phyloP scores from a whole-genome alignment of 208 protist genomes.

The Wallacemonas rigidus region DNA sequence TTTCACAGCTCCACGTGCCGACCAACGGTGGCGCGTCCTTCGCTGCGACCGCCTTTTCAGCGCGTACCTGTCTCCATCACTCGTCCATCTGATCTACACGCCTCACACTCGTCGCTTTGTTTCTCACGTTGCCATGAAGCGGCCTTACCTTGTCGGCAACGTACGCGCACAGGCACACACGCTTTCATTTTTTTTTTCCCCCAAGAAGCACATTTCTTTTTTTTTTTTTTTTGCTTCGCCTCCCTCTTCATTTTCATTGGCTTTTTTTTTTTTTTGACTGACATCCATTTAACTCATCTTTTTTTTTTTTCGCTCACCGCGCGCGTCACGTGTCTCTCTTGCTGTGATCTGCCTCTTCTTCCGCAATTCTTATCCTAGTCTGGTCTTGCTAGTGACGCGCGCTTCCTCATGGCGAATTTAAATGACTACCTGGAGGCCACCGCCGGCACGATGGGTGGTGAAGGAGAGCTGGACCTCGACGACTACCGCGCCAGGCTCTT shows the following conservation, averaged over 20 bases:
- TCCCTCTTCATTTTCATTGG: constrained; percentile 5
- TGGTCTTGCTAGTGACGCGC: neutral
- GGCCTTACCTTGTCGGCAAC: no score
- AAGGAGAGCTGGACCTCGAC: constrained; percentile 24
- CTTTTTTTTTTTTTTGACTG: neutral
- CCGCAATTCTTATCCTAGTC: constrained; percentile 8
- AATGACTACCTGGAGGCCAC: constrained; percentile 54
- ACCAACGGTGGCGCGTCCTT: no score
- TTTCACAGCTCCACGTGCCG: no score
- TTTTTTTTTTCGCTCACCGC: neutral
- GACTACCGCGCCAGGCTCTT: constrained; percentile 17
- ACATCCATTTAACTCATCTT: neutral
- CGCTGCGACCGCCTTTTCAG: no score
- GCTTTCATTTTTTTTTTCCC: no score
- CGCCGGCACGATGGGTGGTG: constrained; percentile 17
- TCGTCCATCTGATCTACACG: no score
- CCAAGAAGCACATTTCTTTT: constrained; percentile 5
- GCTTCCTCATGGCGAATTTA: constrained; percentile 38
- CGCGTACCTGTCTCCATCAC: no score
- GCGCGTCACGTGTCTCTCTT: no score
- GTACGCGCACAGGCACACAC: no score
- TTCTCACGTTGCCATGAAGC: no score
- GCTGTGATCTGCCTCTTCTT: neutral
- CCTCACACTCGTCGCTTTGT: no score
- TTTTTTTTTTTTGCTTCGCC: constrained; percentile 6